These are phyloP conservation scores for Aureobasidium lini DNA, from an alignment of 2,329 filamentous ascomycete species.

Conservation along the genomic window DNA sequence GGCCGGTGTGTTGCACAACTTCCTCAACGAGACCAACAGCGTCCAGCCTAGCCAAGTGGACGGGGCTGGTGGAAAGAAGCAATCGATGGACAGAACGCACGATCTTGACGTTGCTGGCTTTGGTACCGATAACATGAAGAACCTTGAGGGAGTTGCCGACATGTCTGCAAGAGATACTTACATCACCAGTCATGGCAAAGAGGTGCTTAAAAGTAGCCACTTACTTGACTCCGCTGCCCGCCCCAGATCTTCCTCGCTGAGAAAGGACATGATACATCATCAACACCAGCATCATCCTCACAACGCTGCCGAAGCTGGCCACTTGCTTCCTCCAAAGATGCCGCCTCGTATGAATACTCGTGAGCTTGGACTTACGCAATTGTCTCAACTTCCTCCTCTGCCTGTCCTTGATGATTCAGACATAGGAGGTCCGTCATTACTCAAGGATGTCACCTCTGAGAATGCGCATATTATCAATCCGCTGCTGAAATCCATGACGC, in stretches of 20 bases:
- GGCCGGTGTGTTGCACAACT: constrained; percentile 5
- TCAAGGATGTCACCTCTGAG: constrained; percentile 47
- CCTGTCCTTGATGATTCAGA: constrained; percentile 71
- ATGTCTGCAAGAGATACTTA: constrained; percentile 36
- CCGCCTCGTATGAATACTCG: constrained; percentile 55
- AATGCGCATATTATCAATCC: constrained; percentile 39
- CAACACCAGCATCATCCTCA: background rate
- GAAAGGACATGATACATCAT: background rate
- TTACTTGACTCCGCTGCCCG: background rate
- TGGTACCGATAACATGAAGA: constrained; percentile 64
- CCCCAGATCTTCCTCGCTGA: background rate
- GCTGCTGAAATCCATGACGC: constrained; percentile 58
- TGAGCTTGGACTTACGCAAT: constrained; percentile 59
- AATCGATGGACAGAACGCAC: constrained; percentile 46
- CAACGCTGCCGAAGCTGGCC: constrained; percentile 15
- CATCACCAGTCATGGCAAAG: constrained; percentile 53
- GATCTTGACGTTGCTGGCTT: constrained; percentile 70
- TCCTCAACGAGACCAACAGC: constrained; percentile 11
- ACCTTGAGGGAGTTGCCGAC: constrained; percentile 29
- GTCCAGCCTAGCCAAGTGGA: constrained; percentile 29
- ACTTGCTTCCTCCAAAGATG: constrained; percentile 49
- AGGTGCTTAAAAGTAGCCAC: constrained; percentile 49
- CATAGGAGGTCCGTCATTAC: constrained; percentile 65
- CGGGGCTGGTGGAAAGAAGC: constrained; percentile 52
- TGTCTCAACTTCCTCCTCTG: constrained; percentile 63